Evolutionary conservation across 179 eudicot genomes (phyloP).

Genomic region (Camellia oleifera): DNA sequence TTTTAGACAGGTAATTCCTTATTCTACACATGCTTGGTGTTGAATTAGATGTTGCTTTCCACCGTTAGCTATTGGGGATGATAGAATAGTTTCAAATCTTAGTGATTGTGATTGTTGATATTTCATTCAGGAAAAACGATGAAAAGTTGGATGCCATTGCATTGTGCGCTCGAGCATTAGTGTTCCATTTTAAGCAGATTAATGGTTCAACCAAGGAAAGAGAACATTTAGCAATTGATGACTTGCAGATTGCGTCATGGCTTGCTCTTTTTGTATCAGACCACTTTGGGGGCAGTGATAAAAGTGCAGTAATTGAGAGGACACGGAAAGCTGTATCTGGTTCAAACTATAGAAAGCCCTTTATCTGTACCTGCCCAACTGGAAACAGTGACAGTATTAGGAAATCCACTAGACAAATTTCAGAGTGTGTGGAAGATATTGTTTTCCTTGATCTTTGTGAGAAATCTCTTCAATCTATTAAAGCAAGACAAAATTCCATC

Average conservation of each 20-base stretch:
- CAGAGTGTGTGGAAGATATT: constrained; percentile 47
- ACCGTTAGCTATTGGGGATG: neutral
- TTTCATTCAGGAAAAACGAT: constrained; percentile 57
- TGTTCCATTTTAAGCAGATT: constrained; percentile 56
- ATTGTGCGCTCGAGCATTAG: constrained; percentile 63
- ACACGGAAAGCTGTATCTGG: constrained; percentile 78
- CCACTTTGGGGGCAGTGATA: constrained; percentile 95
- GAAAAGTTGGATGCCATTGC: constrained; percentile 75
- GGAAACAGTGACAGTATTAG: constrained; percentile 47
- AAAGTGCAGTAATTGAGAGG: constrained; percentile 53
- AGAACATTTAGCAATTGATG: constrained; percentile 38
- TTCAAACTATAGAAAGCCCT: constrained; percentile 77
- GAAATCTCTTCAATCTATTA: constrained; percentile 57
- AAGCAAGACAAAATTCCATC: constrained; percentile 57
- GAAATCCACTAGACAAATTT: constrained; percentile 32
- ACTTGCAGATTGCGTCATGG: constrained; percentile 75
- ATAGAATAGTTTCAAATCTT: neutral
- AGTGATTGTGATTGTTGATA: constrained; percentile 8
- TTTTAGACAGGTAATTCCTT: constrained; percentile 70
- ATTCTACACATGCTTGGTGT: neutral
- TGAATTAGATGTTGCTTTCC: neutral
- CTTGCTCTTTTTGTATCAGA: constrained; percentile 95
- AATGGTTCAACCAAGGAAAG: constrained; percentile 36
- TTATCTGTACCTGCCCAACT: constrained; percentile 84
- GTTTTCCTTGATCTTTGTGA: constrained; percentile 66